Evolutionary conservation across 2,329 filamentous ascomycete species (phyloP), one percentile per base, ranked within the genome.

Genomic region (Fusarium buxicola): DNA sequence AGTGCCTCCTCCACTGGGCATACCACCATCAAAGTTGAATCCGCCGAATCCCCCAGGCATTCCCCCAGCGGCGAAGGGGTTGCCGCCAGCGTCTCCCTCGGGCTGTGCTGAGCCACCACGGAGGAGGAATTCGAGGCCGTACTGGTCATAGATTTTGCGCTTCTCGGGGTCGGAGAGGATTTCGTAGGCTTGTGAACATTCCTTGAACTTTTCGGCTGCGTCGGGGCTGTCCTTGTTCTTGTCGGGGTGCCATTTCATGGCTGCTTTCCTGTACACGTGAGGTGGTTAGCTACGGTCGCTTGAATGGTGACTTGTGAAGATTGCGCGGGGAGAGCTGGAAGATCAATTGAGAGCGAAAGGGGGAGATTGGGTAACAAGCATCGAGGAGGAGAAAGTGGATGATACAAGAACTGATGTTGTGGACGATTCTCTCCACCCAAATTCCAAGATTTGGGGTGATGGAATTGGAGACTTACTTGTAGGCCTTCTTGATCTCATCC

Each of bases 111-210:
- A 82, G 27, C 92, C 93, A 44, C 94, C 94, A 45, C 90, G 89
- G 28, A 96, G 84, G 47, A 99, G 85, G 80, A 94, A 97, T 72
- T 98, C 95, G 60, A 98, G 89, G 62, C 95, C 95, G 77, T 89
- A 97, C 74, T 94, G 89, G 76, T 99, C 95, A 76, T 99, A 99
- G 36, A 89, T 89, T 78, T 96, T 95, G 72, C 95, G 90, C 80
- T 98, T 99, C 75, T 98, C 94, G 58, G 94, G 94, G 72, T 99
- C 95, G 60, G 92, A 96, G 4, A 99, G 88, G 69, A 99, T 96
- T 80, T 99, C 95, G 81, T 97, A 99, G 55, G 95, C 95, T 80
- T 98, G 94, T 1, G 93, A 97, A 65, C 93, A 91, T 77, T 98
- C 95, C 81, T 99, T 99, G 84, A 99, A 99, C 79, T 94, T 97